A percentile compares a stretch with the other conserved stretches of the same genome.
Conservation (phyloP, 257 asterid species). For the Solanum rostratum region DNA sequence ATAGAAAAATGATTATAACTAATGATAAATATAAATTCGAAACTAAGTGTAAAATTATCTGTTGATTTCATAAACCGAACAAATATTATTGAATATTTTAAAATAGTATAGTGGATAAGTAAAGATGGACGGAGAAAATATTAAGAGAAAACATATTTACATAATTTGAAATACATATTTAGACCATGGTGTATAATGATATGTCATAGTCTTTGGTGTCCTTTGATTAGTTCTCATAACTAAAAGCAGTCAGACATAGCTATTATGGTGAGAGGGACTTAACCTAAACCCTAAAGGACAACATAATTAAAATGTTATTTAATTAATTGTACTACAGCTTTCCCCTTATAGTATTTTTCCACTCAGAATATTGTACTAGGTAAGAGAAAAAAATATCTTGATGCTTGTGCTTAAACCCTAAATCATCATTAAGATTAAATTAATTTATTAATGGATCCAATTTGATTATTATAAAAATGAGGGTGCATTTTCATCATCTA, state of each 20-base stretch:
- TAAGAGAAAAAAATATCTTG: slow-evolving; percentile 1
- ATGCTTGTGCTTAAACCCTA: background rate
- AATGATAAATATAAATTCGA: too few species aligned
- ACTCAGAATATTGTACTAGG: background rate
- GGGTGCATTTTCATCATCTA: slow-evolving; percentile 37
- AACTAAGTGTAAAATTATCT: too few species aligned
- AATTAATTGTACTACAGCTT: background rate
- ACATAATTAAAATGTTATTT: background rate
- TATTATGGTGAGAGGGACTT: slow-evolving; percentile 73
- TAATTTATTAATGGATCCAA: slow-evolving; percentile 1
- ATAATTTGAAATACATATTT: too few species aligned
- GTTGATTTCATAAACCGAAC: too few species aligned
- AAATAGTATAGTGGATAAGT: too few species aligned
- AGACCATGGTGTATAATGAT: slow-evolving; percentile 12
- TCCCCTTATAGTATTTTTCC: background rate
- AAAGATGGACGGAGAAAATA: too few species aligned
- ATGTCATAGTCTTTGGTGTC: slow-evolving; percentile 60
- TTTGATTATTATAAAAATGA: slow-evolving; percentile 4
- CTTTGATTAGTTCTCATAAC: slow-evolving; percentile 63
- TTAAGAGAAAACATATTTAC: too few species aligned
- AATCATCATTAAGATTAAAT: background rate
- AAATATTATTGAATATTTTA: too few species aligned
- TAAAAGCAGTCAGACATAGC: slow-evolving; percentile 50
- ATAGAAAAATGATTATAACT: too few species aligned
- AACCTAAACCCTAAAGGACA: slow-evolving; percentile 24